These are phyloP conservation scores for Phoenix dactylifera DNA, from an alignment of 176 grass and related monocot species.

Conservation along the genomic window DNA sequence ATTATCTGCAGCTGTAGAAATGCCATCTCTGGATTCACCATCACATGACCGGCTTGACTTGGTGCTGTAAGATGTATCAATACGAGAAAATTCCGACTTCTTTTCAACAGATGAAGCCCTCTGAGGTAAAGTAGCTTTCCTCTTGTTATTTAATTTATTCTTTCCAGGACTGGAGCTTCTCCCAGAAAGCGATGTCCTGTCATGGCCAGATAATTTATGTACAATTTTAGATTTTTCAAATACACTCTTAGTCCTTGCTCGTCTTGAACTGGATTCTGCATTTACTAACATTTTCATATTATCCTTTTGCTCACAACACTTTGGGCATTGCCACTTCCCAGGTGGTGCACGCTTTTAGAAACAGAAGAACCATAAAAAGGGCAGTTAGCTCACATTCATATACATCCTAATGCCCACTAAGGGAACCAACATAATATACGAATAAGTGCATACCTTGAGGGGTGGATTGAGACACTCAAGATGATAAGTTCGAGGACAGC, in stretches of 20 bases:
- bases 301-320: constrained; percentile 36
- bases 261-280: constrained; percentile 43
- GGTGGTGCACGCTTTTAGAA: constrained; percentile 55
- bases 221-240: constrained; percentile 17
- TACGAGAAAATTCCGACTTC: not conserved
- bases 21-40: constrained; percentile 25
- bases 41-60: constrained; percentile 16
- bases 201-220: constrained; percentile 19
- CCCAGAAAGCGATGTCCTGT: constrained; percentile 33
- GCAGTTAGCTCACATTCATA: not conserved
- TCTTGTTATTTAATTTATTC: constrained; percentile 39
- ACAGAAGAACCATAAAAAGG: constrained; percentile 17
- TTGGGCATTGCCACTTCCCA: constrained; percentile 85
- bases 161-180: constrained; percentile 33
- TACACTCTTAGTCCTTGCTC: constrained; percentile 52
- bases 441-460: constrained; percentile 48
- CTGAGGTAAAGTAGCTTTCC: constrained; percentile 15
- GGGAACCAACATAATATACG: no score
- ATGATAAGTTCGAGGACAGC: constrained; percentile 82
- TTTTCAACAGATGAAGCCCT: constrained; percentile 2
- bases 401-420: no score
- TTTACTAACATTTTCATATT: constrained; percentile 47
- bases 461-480: constrained; percentile 90
- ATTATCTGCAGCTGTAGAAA: constrained; percentile 16
- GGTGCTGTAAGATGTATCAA: not conserved